Conservation (phyloP, 2,329 filamentous ascomycete genomes). For the Fusarium agapanthi region DNA sequence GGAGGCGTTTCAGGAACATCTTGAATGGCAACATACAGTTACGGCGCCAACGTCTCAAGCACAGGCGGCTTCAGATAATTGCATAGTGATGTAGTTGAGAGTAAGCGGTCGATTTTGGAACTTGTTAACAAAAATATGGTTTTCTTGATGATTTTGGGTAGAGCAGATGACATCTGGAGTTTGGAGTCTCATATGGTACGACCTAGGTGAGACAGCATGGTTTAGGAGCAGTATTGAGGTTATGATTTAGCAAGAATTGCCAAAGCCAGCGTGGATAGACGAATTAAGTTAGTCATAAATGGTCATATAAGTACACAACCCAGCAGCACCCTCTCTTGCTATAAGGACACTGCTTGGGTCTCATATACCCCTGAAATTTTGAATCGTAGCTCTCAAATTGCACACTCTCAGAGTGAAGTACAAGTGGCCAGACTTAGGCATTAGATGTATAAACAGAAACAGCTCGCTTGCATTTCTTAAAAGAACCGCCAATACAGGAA, state of each 20-base stretch:
- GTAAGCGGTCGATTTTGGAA: neutral
- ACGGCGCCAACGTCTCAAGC: conserved; percentile 50
- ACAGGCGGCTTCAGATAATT: conserved; percentile 49
- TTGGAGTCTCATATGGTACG: conserved; percentile 29
- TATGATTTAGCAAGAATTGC: conserved; percentile 29
- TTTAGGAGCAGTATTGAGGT: conserved; percentile 11
- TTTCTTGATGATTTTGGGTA: conserved; percentile 19
- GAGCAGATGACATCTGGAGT: conserved; percentile 33
- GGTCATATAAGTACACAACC: conserved; percentile 38
- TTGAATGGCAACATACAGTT: conserved; percentile 64
- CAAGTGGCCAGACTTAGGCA: conserved; percentile 9
- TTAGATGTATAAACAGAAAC: conserved; percentile 22
- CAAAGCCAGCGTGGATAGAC: conserved; percentile 15
- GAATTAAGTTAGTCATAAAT: conserved; percentile 23
- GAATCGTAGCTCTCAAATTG: neutral
- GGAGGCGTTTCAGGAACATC: conserved; percentile 60
- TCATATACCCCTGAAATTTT: neutral
- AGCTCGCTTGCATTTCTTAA: conserved; percentile 52
- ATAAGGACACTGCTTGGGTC: neutral
- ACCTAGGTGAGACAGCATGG: conserved; percentile 7
- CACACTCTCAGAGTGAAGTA: neutral
- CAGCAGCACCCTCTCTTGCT: neutral
- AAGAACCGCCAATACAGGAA: conserved; percentile 96
- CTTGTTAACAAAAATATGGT: neutral
- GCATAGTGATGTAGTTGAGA: conserved; percentile 56